Conservation (phyloP, 495 filamentous ascomycete genomes). For the Geopyxis carbonaria region DNA sequence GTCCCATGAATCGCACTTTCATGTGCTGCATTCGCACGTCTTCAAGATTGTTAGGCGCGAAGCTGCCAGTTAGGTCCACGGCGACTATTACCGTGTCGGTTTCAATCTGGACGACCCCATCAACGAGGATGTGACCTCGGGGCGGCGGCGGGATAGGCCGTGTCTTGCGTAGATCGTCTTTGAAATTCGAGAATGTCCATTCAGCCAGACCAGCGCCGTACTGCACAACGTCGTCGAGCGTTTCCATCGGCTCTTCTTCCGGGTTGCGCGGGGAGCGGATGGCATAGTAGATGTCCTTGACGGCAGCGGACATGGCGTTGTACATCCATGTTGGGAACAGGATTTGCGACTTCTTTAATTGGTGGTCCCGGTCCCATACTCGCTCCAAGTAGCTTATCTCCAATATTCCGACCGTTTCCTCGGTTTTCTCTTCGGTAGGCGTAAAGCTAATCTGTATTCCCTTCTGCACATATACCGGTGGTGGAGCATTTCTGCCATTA, state of each 20-base stretch:
- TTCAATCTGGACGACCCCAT: slow-evolving; percentile 19
- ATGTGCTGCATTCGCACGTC: slow-evolving; percentile 14
- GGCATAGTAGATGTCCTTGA: not conserved
- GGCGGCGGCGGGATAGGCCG: slow-evolving; percentile 13
- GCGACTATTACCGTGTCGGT: slow-evolving; percentile 16
- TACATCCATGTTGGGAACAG: slow-evolving; percentile 5
- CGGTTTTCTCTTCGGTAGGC: not conserved
- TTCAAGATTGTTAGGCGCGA: slow-evolving; percentile 16
- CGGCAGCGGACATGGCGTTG: not conserved
- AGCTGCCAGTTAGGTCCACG: slow-evolving; percentile 17
- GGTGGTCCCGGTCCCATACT: not conserved
- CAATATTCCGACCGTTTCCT: not conserved
- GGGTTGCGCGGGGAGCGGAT: not conserved
- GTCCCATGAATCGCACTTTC: slow-evolving; percentile 16
- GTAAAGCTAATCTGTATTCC: slow-evolving; percentile 7
- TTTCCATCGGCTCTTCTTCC: not conserved
- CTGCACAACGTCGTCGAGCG: slow-evolving; percentile 2
- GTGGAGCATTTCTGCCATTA: slow-evolving; percentile 9
- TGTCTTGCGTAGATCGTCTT: slow-evolving; percentile 4
- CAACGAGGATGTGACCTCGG: slow-evolving; percentile 16
- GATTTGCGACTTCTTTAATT: not conserved
- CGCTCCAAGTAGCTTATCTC: slow-evolving; percentile 2
- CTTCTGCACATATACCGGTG: slow-evolving; percentile 15
- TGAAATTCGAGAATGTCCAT: slow-evolving; percentile 1
- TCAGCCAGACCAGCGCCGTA: slow-evolving; percentile 4